Evolutionary conservation across 441 rosid genomes (phyloP).

Genomic region (Jatropha multifida): DNA sequence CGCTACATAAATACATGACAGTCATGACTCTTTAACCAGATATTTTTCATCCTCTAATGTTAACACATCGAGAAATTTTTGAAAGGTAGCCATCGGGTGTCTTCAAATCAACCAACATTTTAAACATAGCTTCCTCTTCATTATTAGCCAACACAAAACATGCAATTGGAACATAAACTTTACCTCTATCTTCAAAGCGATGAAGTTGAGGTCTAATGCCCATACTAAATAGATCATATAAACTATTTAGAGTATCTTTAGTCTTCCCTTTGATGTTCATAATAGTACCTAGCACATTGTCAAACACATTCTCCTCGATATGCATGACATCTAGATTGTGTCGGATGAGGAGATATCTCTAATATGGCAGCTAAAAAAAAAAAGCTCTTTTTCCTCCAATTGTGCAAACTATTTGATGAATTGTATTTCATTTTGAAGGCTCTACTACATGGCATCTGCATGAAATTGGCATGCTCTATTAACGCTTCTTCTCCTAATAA

Average conservation of each 20-base stretch:
- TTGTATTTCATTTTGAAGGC: neutral
- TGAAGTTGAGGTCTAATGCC: constrained; percentile 6
- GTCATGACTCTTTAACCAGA: neutral
- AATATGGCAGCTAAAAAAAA: neutral
- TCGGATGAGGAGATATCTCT: neutral
- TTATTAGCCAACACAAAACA: neutral
- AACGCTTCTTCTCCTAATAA: neutral
- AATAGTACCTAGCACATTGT: neutral
- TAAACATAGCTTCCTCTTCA: neutral
- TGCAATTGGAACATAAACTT: neutral
- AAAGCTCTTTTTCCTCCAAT: neutral
- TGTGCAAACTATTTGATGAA: neutral
- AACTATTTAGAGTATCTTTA: neutral
- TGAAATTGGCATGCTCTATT: too few relatives aligned
- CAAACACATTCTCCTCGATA: neutral
- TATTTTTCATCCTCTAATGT: too few relatives aligned
- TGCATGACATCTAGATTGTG: neutral
- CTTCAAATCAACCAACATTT: neutral
- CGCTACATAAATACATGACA: neutral
- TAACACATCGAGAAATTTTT: too few relatives aligned
- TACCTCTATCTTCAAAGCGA: neutral
- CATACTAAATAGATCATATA: neutral
- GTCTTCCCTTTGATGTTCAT: neutral
- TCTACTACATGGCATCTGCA: neutral
- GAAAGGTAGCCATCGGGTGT: too few relatives aligned